These are phyloP conservation scores for Triangularia verruculosa DNA, from an alignment of 2,329 filamentous ascomycete species.

Conservation along the genomic window DNA sequence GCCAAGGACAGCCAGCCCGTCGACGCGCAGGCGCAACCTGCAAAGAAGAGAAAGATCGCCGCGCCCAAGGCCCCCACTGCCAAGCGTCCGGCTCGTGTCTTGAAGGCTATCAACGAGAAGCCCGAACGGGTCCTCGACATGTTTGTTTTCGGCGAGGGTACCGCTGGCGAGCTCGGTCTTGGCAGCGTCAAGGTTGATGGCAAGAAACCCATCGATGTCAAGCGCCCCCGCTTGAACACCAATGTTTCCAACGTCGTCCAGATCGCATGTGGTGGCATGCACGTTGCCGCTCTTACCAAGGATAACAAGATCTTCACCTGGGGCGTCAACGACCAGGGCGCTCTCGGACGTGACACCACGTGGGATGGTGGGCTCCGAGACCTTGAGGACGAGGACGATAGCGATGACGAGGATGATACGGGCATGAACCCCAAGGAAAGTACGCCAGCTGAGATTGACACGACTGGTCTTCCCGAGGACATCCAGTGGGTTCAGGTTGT, in stretches of 20 bases:
- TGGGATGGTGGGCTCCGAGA: conserved; percentile 58
- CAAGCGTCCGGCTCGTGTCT: conserved; percentile 20
- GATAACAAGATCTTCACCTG: conserved; percentile 82
- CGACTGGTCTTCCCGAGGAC: conserved; percentile 34
- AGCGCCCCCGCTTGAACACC: conserved; percentile 68
- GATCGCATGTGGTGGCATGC: conserved; percentile 78
- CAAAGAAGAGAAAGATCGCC: conserved; percentile 26
- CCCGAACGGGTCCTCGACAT: conserved; percentile 66
- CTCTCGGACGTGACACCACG: conserved; percentile 70
- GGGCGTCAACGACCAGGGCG: conserved; percentile 84
- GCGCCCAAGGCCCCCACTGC: conserved; percentile 10
- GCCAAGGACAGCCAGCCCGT: conserved; percentile 20
- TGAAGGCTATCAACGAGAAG: conserved; percentile 55
- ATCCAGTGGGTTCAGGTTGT: conserved; percentile 56
- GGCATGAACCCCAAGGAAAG: conserved; percentile 62
- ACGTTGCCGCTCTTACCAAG: conserved; percentile 70
- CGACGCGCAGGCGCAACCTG: conserved; percentile 25
- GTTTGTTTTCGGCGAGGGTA: conserved; percentile 77
- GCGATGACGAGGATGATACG: conserved; percentile 32
- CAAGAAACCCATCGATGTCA: conserved; percentile 66
- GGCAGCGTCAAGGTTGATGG: conserved; percentile 61
- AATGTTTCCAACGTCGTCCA: conserved; percentile 67
- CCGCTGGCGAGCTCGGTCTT: conserved; percentile 78
- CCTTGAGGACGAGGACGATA: conserved; percentile 47
- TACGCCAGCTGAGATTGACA: conserved; percentile 58